phyloP scores from a whole-genome alignment of 345 rosid species.

The Reutealis trisperma region DNA sequence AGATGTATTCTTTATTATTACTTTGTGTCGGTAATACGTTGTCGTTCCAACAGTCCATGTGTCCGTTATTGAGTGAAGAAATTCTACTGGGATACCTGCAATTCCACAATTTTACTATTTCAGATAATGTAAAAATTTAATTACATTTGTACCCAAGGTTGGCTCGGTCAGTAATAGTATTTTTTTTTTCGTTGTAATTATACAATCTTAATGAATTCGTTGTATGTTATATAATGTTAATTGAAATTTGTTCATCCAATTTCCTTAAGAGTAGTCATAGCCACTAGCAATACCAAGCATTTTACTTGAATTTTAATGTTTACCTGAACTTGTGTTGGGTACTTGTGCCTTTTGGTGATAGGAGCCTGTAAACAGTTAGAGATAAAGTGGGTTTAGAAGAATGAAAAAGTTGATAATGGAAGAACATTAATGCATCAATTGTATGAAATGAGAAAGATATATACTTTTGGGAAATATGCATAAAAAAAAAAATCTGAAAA shows the following conservation, averaged over 20 bases:
- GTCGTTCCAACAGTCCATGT: conserved; percentile 55
- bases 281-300: no score
- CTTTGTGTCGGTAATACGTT: conserved; percentile 67
- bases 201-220: no score
- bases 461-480: background rate
- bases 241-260: no score
- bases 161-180: no score
- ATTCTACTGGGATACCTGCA: conserved; percentile 44
- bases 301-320: background rate
- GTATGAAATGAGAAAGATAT: no score
- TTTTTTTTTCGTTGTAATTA: no score
- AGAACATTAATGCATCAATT: no score
- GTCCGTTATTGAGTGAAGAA: conserved; percentile 64
- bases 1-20: conserved; percentile 59
- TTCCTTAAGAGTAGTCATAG: no score
- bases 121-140: no score
- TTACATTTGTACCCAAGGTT: no score
- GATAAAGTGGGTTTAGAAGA: background rate
- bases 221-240: no score
- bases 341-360: conserved; percentile 25
- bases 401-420: background rate
- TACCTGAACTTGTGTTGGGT: conserved; percentile 38
- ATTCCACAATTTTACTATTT: background rate
- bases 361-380: conserved; percentile 25
- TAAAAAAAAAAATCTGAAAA: background rate